A percentile compares a stretch with the other conserved stretches of the same genome.
These are phyloP conservation scores for Penicillium sclerotigenum DNA, from an alignment of 2,329 filamentous ascomycete genomes.

Conservation along the genomic window DNA sequence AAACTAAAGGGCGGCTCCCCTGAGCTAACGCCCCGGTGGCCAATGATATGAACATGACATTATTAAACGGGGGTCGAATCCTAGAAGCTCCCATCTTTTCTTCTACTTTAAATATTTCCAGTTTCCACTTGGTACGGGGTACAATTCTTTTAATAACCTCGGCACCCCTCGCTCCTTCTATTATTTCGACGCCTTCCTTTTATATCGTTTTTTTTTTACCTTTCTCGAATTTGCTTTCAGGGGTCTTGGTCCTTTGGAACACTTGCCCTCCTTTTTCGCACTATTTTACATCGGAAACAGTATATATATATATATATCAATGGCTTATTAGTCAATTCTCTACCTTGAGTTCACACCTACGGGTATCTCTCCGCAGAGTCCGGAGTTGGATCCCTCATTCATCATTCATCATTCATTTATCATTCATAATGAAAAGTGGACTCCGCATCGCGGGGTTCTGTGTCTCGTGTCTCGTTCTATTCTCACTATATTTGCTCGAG, in stretches of 20 bases:
- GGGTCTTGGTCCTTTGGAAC: neutral
- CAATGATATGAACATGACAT: constrained; percentile 6
- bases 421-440: constrained; percentile 32
- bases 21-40: constrained; percentile 1
- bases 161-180: neutral
- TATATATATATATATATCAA: constrained; percentile 8
- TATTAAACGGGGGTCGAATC: neutral
- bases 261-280: neutral
- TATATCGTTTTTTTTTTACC: neutral
- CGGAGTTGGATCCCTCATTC: neutral
- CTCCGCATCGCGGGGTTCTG: constrained; percentile 27
- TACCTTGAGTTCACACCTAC: constrained; percentile 1
- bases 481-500: constrained; percentile 33
- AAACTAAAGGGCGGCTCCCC: constrained; percentile 1
- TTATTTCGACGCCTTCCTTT: neutral
- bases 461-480: constrained; percentile 22
- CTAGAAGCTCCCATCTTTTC: neutral
- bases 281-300: neutral
- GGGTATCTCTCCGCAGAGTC: constrained; percentile 4
- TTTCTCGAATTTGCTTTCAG: neutral
- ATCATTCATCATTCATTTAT: constrained; percentile 26
- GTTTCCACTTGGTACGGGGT: neutral
- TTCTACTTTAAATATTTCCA: neutral
- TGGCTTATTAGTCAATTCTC: constrained; percentile 11
- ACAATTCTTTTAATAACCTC: neutral